Evolutionary conservation across 495 filamentous ascomycete species (phyloP).

Genomic region (Elaphomyces granulatus): DNA sequence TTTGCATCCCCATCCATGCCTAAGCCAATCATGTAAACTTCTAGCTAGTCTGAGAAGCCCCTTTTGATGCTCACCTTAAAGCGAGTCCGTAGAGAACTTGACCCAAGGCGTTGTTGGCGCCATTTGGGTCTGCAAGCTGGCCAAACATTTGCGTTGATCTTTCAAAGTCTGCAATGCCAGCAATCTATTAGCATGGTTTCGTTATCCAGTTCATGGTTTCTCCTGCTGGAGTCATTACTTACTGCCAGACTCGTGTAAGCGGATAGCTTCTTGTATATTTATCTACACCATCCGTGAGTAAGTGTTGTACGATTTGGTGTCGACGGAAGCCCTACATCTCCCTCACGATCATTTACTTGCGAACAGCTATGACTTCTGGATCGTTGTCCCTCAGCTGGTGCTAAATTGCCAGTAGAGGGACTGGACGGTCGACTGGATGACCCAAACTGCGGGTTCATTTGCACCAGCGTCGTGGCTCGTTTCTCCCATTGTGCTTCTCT

Average conservation of each 20-base stretch:
- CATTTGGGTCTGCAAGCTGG: conserved; percentile 68
- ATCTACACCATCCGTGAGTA: conserved; percentile 38
- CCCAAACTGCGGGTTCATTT: conserved; percentile 39
- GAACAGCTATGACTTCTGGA: conserved; percentile 24
- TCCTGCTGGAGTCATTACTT: conserved; percentile 10
- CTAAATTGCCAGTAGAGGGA: conserved; percentile 1
- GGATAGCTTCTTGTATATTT: conserved; percentile 91
- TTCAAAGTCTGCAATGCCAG: conserved; percentile 38
- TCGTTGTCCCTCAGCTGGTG: conserved; percentile 6
- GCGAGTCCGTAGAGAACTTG: conserved; percentile 96
- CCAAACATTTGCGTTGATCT: conserved; percentile 77
- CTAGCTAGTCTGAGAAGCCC: too few relatives aligned
- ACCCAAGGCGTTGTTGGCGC: conserved; percentile 79
- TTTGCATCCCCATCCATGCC: conserved; percentile 87
- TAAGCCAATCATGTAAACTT: conserved; percentile 16
- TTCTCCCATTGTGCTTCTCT: conserved; percentile 64
- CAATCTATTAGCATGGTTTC: too few relatives aligned
- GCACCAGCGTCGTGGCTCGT: conserved; percentile 70
- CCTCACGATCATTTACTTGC: conserved; percentile 23
- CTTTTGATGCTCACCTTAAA: conserved; percentile 48
- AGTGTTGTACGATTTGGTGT: too few relatives aligned
- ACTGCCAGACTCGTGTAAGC: conserved; percentile 75
- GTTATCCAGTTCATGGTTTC: too few relatives aligned
- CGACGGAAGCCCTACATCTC: conserved; percentile 24
- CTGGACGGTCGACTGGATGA: conserved; percentile 12